These are phyloP conservation scores for Trichosporon sp. DNA, from an alignment of 1,284 basidiomycete species.

Conservation along the genomic window DNA sequence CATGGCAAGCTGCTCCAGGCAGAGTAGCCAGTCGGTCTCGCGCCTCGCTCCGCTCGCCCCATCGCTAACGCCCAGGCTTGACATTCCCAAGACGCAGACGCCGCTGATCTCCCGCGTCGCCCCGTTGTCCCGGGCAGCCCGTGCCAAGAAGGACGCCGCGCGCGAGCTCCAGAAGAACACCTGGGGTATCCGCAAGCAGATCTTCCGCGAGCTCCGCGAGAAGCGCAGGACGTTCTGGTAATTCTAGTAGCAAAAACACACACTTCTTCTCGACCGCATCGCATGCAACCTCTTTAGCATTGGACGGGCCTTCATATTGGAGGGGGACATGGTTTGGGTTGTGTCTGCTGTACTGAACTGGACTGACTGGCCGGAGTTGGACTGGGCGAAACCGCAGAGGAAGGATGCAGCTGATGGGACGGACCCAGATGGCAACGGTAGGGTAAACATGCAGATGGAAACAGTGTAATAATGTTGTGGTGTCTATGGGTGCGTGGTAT, in stretches of 20 bases:
- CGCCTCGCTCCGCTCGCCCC: too few species aligned
- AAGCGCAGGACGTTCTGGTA: conserved; percentile 54
- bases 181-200: conserved; percentile 49
- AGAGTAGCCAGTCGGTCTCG: too few species aligned
- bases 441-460: too few species aligned
- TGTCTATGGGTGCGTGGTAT: neutral
- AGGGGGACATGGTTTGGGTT: too few species aligned
- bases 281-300: conserved; percentile 16
- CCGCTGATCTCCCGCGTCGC: conserved; percentile 46
- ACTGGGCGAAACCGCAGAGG: too few species aligned
- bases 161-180: conserved; percentile 36
- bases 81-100: conserved; percentile 36
- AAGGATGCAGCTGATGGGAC: too few species aligned
- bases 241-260: conserved; percentile 1
- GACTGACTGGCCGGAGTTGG: too few species aligned
- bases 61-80: conserved; percentile 32
- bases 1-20: too few species aligned
- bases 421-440: too few species aligned
- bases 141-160: conserved; percentile 26
- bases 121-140: conserved; percentile 37
- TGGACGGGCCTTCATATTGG: neutral
- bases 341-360: too few species aligned
- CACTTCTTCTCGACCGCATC: conserved; percentile 8
- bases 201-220: conserved; percentile 44
- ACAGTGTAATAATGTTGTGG: neutral